Evolutionary conservation across 2,329 filamentous ascomycete species (phyloP).

Genomic region (Colletotrichum graminicola): DNA sequence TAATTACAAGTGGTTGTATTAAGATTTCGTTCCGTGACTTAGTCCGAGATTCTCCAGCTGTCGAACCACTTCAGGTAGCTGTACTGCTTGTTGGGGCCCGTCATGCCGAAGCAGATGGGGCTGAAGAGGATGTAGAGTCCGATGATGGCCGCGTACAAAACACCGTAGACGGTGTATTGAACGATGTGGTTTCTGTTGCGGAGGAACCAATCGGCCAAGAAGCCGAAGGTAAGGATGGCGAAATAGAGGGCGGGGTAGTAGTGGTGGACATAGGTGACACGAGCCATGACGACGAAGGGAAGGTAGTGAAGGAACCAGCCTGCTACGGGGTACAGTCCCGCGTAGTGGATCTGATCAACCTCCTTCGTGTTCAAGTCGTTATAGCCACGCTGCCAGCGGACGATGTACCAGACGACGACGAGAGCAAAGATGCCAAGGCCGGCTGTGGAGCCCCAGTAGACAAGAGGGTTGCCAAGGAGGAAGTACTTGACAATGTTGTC

Average conservation of each 20-base stretch:
- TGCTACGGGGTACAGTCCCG: constrained; percentile 88
- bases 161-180: constrained; percentile 77
- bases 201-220: constrained; percentile 87
- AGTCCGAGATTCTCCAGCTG: constrained; percentile 84
- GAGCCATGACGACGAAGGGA: constrained; percentile 96
- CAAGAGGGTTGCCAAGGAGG: constrained; percentile 93
- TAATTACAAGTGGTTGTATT: neutral
- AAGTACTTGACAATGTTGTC: constrained; percentile 98
- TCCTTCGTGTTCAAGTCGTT: constrained; percentile 82
- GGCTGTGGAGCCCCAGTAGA: constrained; percentile 94
- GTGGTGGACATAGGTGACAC: constrained; percentile 99
- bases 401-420: constrained; percentile 83
- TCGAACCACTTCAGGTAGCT: constrained; percentile 94
- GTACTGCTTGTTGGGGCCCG: constrained; percentile 85
- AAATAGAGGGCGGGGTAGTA: constrained; percentile 99
- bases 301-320: constrained; percentile 98
- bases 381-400: constrained; percentile 97
- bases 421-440: constrained; percentile 80
- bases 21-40: neutral
- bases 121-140: constrained; percentile 91
- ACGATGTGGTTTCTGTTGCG: constrained; percentile 73
- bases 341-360: constrained; percentile 94
- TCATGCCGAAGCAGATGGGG: constrained; percentile 97
- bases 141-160: constrained; percentile 80
- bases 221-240: constrained; percentile 89